Base-by-base conservation (phyloP, 805 yeast genomes). In the Metschnikowia arizonensis region DNA sequence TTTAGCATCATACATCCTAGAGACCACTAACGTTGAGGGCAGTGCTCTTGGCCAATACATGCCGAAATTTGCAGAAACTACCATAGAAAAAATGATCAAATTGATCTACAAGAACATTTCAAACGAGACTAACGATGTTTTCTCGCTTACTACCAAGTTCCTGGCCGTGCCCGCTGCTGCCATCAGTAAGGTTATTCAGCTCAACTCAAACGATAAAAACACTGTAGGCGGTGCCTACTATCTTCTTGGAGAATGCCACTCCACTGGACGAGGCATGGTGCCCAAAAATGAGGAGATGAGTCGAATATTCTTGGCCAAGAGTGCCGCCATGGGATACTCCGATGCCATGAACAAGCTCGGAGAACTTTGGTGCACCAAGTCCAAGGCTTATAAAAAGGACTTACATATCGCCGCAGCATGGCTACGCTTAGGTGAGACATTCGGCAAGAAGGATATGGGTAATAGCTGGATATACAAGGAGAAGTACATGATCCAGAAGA, bases 401-500 rank as follows among this genome's bases (percentile, higher is more conserved):
- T 60, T 73, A 40, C 61, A 64, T 37, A 67, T 76, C 55, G 87
- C 91, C 2, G 85, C 90, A 2, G 78, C 81, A 10, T 83, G 89
- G 82, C 76, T 79, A 46, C 69, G 90, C 33, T 63, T 79, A 26
- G 84, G 87, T 12, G 88, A 81, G 43, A 64, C 72, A 24, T 72
- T 74, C 51, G 89, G 89, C 3, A 76, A 75, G 18, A 75, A 72
- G 51, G 64, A 81, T 45, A 75, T 81, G 21, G 90, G 89, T 0
- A 80, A 83, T 46, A 77, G 81, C 48, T 85, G 91, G 91, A 82
- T 84, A 29, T 79, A 83, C 65, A 84, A 82, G 61, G 79, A 78
- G 38, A 84, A 83, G 66, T 84, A 85, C 56, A 60, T 48, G 49
- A 49, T 44, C 26, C 50, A 33, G 34, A 47, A 44, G 40, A 48